Evolutionary conservation across 345 rosid genomes (phyloP), one percentile per base, ranked within the genome.

Genomic region (Eucalyptus globulus): DNA sequence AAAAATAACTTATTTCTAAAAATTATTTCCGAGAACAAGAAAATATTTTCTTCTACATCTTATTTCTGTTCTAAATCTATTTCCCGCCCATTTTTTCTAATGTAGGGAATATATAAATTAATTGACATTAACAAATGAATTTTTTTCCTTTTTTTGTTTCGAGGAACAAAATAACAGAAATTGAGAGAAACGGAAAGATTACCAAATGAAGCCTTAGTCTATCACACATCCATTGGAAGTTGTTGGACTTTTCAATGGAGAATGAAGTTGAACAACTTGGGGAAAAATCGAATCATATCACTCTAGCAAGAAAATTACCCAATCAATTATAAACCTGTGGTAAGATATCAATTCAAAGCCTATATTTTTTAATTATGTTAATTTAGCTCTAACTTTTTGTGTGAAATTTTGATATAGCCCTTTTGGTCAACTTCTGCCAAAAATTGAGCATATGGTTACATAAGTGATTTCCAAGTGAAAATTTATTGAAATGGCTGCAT

Each of bases 101-200:
- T 51, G 4, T 0, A 8, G 2, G 56, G 1, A 51, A 17, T 1
- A 17, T 7, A 51, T 17, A 17, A 16, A 51, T 17, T 17, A 3
- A 51, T 51, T 17, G 21, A 51, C 9, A 51, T 51, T 16, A 17
- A 4, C 22, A 51, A 51, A 51, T 6, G 9, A 7, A 0, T 53
- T 53, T 53, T 17, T 51, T 53, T 17, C 7, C 9, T 1, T 7
- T 53, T 17, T 53, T 53, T 17, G 56, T 53, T 53, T 7, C 0
- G 0, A 19, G 24, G 1, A 8, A 19, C 2, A 53, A 53, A 53
- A 19, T 0, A 19, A 53, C 0, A 19, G 0, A 53, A 53, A 53
- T 7, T 53, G 10, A 53, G 56, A 53, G 2, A 53, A 19, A 19
- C 0, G 1, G 0, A 53, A 53, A 53, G 0, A 2, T 53, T 53